These are phyloP conservation scores for Trichosporon inkin DNA, from an alignment of 1,284 basidiomycete species.

Conservation along the genomic window DNA sequence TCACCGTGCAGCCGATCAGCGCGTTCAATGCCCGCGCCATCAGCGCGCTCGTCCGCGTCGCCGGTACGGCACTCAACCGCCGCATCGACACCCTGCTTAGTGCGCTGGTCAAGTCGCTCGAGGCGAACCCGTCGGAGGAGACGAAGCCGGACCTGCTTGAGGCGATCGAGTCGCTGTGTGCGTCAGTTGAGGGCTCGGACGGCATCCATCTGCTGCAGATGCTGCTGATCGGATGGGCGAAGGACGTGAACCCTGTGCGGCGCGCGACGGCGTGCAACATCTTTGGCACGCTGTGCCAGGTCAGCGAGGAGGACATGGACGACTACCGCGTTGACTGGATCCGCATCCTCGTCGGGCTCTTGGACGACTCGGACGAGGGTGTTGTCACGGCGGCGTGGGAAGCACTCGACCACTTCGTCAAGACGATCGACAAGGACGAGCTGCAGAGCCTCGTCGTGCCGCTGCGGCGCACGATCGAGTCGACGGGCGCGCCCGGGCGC, in stretches of 20 bases:
- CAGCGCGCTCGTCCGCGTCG: conserved; percentile 84
- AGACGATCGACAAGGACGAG: conserved; percentile 87
- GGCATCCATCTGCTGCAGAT: conserved; percentile 85
- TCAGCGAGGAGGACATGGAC: conserved; percentile 67
- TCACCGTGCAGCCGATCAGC: conserved; percentile 85
- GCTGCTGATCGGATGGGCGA: conserved; percentile 83
- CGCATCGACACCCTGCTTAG: conserved; percentile 71
- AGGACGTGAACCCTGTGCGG: conserved; percentile 64
- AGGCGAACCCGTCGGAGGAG: conserved; percentile 62
- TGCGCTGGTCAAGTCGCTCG: conserved; percentile 67
- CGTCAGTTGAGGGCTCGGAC: conserved; percentile 74
- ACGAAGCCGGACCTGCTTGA: conserved; percentile 67
- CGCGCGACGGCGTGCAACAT: conserved; percentile 73
- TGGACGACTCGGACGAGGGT: conserved; percentile 70
- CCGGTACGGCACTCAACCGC: conserved; percentile 81
- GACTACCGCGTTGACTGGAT: conserved; percentile 92
- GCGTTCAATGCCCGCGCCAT: conserved; percentile 94
- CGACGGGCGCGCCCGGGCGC: conserved; percentile 71
- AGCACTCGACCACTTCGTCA: conserved; percentile 83
- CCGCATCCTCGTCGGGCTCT: conserved; percentile 77
- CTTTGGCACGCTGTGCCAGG: conserved; percentile 76
- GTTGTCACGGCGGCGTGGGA: conserved; percentile 81
- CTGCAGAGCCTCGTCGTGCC: conserved; percentile 83
- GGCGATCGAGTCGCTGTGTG: conserved; percentile 65
- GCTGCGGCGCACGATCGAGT: conserved; percentile 82